Conservation (phyloP, 1,284 basidiomycete species). For the Naganishia sp. region DNA sequence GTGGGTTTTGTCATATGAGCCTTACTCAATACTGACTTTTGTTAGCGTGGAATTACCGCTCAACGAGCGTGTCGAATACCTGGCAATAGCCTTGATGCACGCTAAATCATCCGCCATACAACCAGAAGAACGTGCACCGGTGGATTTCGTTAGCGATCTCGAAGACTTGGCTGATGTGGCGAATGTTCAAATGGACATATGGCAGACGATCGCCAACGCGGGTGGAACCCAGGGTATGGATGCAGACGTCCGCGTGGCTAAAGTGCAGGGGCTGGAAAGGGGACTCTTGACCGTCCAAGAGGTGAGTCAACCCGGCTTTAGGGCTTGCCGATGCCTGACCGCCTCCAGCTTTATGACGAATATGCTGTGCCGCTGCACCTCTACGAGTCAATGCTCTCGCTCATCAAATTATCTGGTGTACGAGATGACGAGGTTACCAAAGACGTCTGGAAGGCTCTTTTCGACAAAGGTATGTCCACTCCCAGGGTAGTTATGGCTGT, state of each 20-base stretch:
- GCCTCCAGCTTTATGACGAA: constrained; percentile 73
- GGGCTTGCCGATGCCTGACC: background rate
- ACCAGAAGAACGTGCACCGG: constrained; percentile 72
- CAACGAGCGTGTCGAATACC: constrained; percentile 76
- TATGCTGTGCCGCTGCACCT: constrained; percentile 87
- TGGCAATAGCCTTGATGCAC: constrained; percentile 90
- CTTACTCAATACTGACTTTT: background rate
- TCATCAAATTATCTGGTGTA: constrained; percentile 91
- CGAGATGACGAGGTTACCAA: constrained; percentile 77
- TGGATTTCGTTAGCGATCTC: constrained; percentile 85
- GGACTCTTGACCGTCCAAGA: constrained; percentile 54
- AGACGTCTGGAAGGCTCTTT: constrained; percentile 85
- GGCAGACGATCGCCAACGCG: constrained; percentile 52
- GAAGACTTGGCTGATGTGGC: constrained; percentile 97
- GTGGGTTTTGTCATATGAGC: constrained; percentile 57
- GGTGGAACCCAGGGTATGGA: constrained; percentile 45
- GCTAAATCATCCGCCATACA: constrained; percentile 85
- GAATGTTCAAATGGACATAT: constrained; percentile 88
- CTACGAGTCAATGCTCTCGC: constrained; percentile 80
- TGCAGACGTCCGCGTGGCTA: constrained; percentile 37
- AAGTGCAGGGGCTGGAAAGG: constrained; percentile 42
- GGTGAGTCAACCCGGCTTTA: constrained; percentile 40
- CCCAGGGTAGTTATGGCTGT: background rate
- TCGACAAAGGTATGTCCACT: constrained; percentile 67
- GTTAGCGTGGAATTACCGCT: constrained; percentile 68